phyloP scores from a whole-genome alignment of 2,329 filamentous ascomycete genomes.

The Apiospora malaysiana region DNA sequence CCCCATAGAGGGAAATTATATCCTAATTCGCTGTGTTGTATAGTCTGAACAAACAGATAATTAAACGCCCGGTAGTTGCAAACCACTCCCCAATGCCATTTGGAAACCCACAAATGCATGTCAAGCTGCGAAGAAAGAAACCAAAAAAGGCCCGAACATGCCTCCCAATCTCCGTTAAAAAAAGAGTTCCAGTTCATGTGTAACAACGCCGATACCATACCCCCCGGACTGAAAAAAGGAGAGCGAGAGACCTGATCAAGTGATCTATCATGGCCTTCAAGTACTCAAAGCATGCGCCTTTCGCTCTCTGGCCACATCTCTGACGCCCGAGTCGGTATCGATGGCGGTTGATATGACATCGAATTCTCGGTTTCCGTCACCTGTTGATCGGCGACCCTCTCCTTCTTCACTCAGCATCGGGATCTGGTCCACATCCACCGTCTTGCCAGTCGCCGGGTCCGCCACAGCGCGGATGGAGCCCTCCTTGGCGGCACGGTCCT shows the following conservation, averaged over 20 bases:
- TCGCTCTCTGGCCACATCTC: constrained; percentile 54
- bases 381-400: constrained; percentile 23
- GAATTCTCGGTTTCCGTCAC: not conserved
- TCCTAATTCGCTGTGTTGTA: not conserved
- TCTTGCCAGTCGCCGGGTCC: constrained; percentile 36
- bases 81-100: not conserved
- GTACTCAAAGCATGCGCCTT: constrained; percentile 34
- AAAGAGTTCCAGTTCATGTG: not conserved
- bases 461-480: constrained; percentile 29
- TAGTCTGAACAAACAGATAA: not conserved
- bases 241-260: not conserved
- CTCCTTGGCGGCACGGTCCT: constrained; percentile 28
- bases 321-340: constrained; percentile 49
- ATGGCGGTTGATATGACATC: constrained; percentile 21
- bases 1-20: not conserved
- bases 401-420: constrained; percentile 59
- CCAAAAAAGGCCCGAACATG: not conserved
- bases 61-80: not conserved
- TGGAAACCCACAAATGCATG: not conserved
- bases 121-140: not conserved
- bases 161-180: not conserved
- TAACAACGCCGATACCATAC: not conserved
- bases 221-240: not conserved
- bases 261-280: not conserved
- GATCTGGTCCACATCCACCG: constrained; percentile 57